These are phyloP conservation scores for Rhynchospora tenuis DNA, from an alignment of 176 grass and related monocot genomes.

Conservation along the genomic window DNA sequence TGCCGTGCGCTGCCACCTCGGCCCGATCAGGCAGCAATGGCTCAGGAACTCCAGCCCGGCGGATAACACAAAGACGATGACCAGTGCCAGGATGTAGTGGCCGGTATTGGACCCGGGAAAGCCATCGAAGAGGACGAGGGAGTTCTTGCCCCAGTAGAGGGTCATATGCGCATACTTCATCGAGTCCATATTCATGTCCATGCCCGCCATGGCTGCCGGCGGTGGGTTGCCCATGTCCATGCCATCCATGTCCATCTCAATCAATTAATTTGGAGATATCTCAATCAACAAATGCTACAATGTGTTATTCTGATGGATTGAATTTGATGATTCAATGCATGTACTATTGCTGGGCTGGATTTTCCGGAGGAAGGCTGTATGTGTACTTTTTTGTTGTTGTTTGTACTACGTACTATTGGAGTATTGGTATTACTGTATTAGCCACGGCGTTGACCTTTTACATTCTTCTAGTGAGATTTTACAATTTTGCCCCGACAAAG, in stretches of 20 bases:
- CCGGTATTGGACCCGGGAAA: constrained; percentile 64
- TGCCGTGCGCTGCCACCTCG: not conserved
- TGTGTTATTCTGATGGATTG: not conserved
- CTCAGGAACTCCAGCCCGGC: constrained; percentile 50
- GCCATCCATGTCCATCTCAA: not conserved
- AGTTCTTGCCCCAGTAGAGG: constrained; percentile 83
- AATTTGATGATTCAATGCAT: not conserved
- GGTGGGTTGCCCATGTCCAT: not conserved
- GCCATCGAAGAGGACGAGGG: constrained; percentile 60
- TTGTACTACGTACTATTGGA: constrained; percentile 10
- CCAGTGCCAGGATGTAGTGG: constrained; percentile 72
- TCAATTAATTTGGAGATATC: not conserved
- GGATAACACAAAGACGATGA: constrained; percentile 34
- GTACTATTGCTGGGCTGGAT: not conserved
- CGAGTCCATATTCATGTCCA: not conserved
- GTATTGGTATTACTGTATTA: not conserved
- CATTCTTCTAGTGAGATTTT: not conserved
- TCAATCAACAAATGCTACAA: not conserved
- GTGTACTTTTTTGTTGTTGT: constrained; percentile 6
- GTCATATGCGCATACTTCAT: constrained; percentile 73
- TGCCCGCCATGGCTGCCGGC: not conserved
- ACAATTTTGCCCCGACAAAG: not conserved
- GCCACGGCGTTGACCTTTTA: not conserved
- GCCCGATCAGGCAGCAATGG: constrained; percentile 15
- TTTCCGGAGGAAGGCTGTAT: not conserved